Base-by-base conservation (phyloP, 495 filamentous ascomycete genomes). In the Penicillium diatomitis region DNA sequence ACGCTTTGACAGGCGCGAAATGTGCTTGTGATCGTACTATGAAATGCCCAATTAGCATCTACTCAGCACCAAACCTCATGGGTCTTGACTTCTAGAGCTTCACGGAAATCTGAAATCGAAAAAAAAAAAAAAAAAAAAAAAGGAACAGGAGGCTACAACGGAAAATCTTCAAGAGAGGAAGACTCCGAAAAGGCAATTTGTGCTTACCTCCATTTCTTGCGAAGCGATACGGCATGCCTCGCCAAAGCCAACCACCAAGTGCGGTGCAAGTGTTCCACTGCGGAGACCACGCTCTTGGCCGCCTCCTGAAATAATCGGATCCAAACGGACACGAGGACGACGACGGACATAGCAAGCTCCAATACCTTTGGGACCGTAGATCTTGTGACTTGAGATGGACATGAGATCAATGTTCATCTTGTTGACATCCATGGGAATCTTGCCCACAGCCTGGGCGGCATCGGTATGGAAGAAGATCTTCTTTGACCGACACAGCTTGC, bases 401-500 rank as follows among this genome's bases (percentile, higher is more conserved):
- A 97, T 95, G 58, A 98, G 71, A 63, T 98, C 92, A 46, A 97
- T 83, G 63, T 96, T 91, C 86, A 91, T 85, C 67, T 89, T 87
- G 67, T 97, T 94, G 48, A 98, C 94, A 62, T 96, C 88, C 31
- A 98, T 72, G 0, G 89, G 89, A 48, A 98, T 96, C 75, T 98
- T 98, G 60, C 92, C 92, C 4, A 96, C 89, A 4, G 94, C 92
- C 71, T 98, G 92, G 5, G 92, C 92, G 30, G 69, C 92, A 67
- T 98, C 92, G n/a, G 89, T 95, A 69, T 98, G 92, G 82, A 97
- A 98, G 75, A 96, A 98, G 42, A 95, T 72, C 73, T 96, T 95
- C 66, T 87, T 94, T 34, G 79, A 77, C 37, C 90, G 82, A 71
- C 92, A 98, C 20, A 98, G 68, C 68, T 85, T 85, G 54, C 92